Percentiles rank a stretch among this genome's conserved stretches.
phyloP scores from a whole-genome alignment of 1,139 yeast species.

The Yamadazyma pseudoaaseri region DNA sequence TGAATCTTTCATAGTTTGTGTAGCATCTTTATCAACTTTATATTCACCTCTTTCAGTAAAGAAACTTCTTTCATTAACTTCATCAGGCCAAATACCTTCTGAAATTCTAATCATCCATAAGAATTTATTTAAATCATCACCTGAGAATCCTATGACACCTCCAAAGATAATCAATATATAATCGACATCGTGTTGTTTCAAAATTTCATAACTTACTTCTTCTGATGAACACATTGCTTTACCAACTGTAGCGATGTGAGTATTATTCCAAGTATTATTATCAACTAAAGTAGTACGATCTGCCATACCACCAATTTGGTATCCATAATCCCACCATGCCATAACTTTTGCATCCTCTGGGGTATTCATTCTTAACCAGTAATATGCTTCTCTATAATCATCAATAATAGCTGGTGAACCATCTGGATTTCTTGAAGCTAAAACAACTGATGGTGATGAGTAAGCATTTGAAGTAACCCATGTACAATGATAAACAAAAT shows the following conservation, averaged over 20 bases:
- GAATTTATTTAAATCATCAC: slow-evolving; percentile 96
- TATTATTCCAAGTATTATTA: slow-evolving; percentile 99
- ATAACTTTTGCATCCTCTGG: slow-evolving; percentile 93
- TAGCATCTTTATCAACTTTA: slow-evolving; percentile 77
- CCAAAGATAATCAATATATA: slow-evolving; percentile 93
- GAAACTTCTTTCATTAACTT: slow-evolving; percentile 78
- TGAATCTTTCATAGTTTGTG: slow-evolving; percentile 82
- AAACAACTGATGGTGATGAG: slow-evolving; percentile 96
- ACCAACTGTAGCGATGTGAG: slow-evolving; percentile 99
- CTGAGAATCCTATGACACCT: slow-evolving; percentile 89
- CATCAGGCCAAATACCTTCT: slow-evolving; percentile 99
- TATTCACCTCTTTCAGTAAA: slow-evolving; percentile 88
- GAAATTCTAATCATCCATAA: slow-evolving; percentile 99
- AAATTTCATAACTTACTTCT: slow-evolving; percentile 82
- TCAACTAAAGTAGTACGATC: slow-evolving; percentile 98
- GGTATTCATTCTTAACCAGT: slow-evolving; percentile 98
- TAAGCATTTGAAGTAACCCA: slow-evolving; percentile 97
- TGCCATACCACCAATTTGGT: slow-evolving; percentile 99
- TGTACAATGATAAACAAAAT: slow-evolving; percentile 92
- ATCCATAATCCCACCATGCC: slow-evolving; percentile 99
- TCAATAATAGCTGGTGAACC: slow-evolving; percentile 87
- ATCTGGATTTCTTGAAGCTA: slow-evolving; percentile 81
- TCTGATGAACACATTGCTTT: slow-evolving; percentile 94
- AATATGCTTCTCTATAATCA: slow-evolving; percentile 98
- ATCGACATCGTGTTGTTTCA: slow-evolving; percentile 91